Base-by-base conservation (phyloP, 495 filamentous ascomycete genomes). In the Aspergillus kassunensis region DNA sequence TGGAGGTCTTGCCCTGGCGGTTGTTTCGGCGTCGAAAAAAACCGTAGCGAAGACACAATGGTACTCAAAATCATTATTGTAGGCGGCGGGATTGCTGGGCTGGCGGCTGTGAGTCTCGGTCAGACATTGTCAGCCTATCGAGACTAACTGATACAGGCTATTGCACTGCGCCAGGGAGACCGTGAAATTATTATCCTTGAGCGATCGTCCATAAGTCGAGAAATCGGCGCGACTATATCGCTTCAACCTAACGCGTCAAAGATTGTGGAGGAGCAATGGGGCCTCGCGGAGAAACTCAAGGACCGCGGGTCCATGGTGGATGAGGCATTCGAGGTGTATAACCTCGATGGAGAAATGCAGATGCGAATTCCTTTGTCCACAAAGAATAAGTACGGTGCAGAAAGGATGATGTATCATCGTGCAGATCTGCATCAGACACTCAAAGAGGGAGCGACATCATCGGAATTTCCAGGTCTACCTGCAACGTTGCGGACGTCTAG, bases 301-400 rank as follows among this genome's bases (percentile, higher is more conserved):
- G 48, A 57, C 16, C 54, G 52, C 0, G 53, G 52, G 3, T 44
- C 57, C 15, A 62, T 67, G 53, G 51, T 62, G 3, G 64, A 69
- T 27, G 56, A 61, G 19, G 64, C 59, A 2, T 66, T 70, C 13
- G 57, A 59, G 18, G 54, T 64, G 11, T 70, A 70, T 46, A 59
- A 66, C 37, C 55, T 54, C 0, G 56, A 61, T 10, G 65, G 67
- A 0, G 10, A 44, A 4, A 11, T 63, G 24, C 52, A 59, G 13
- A 62, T 57, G 18, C 47, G 42, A 0, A 49, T 70, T 0, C 67
- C 64, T 8, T 46, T 68, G 0, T 11, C 18, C 0, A 45, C 54
- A 2, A 61, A 44, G 24, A 36, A 39, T 1, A 54, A 58, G 25
- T 70, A 62, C 33, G 63, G 61, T 2, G 63, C 57, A 0, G 59